Base-by-base conservation (phyloP, 1,139 yeast genomes). In the Candida tetrigidarum region DNA sequence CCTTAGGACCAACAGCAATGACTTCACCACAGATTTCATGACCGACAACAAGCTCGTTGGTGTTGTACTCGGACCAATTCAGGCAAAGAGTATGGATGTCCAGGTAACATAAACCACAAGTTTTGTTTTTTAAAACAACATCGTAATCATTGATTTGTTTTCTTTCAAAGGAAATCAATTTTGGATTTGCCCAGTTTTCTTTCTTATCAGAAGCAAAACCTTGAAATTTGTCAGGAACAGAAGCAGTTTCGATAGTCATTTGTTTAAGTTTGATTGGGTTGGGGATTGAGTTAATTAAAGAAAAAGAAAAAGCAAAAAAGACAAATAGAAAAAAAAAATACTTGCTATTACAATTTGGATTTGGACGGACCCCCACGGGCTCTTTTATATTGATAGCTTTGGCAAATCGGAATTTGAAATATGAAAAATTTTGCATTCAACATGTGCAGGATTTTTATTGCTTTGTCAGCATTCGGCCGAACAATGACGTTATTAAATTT, bases 51-150 rank as follows among this genome's bases (percentile, higher is more conserved):
- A 64, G 65, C 33, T 59, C 57, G 42, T 66, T 67, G 54, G 71
- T 57, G 16, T 52, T 50, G 51, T 56, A 52, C 16, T 70, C 61
- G 11, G 66, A 58, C 66, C 78, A 71, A 49, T 72, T 76, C 26
- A 81, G 83, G 44, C 61, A 57, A 39, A 68, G 62, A 32, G 77
- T 69, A 57, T 77, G 83, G 48, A 77, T 59, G 55, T 81, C 86
- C 10, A 83, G 70, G 25, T 85, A 86, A 64, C 90, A 83, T 49
- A 83, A 70, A 27, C 88, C 87, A 59, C 87, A 79, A 44, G 71
- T 70, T 43, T 67, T 62, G 53, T 58, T 71, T 59, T 77, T 64
- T 51, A 80, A 59, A 16, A 74, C 79, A 25, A 81, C 76, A 55
- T 74, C 79, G 42, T 65, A 56, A 18, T 66, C 67, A 30, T 58